phyloP scores from a whole-genome alignment of 495 filamentous ascomycete species.

The Glonium stellatum region DNA sequence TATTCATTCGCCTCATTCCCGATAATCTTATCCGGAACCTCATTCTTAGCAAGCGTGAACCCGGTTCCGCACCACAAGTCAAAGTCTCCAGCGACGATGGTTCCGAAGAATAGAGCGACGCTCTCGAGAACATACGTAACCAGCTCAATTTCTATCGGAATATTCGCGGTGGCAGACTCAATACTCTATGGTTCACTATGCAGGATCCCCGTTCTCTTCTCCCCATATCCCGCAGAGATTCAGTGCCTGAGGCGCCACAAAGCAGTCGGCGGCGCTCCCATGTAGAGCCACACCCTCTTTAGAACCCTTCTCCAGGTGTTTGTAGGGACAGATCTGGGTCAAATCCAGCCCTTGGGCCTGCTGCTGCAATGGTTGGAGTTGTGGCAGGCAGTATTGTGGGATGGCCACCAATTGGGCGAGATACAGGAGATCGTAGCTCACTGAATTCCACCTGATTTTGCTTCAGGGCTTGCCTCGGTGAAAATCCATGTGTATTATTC shows the following conservation, averaged over 20 bases:
- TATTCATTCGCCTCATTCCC: constrained; percentile 67
- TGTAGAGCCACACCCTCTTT: constrained; percentile 48
- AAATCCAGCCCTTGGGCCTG: constrained; percentile 77
- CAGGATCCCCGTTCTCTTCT: too few species aligned
- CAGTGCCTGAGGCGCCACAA: constrained; percentile 63
- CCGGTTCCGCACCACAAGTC: constrained; percentile 33
- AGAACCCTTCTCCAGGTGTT: constrained; percentile 66
- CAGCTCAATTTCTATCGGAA: constrained; percentile 56
- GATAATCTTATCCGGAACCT: constrained; percentile 55
- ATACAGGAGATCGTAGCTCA: constrained; percentile 44
- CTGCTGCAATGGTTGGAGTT: constrained; percentile 79
- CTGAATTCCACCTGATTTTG: constrained; percentile 42
- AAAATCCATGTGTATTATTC: too few species aligned
- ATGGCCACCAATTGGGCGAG: constrained; percentile 77
- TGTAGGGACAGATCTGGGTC: constrained; percentile 72
- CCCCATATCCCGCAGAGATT: too few species aligned
- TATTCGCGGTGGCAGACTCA: constrained; percentile 72
- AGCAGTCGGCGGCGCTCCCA: constrained; percentile 47
- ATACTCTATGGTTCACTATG: too few species aligned
- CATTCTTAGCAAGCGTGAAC: constrained; percentile 39
- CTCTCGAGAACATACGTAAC: constrained; percentile 33
- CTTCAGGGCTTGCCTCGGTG: constrained; percentile 44
- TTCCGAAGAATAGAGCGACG: constrained; percentile 47
- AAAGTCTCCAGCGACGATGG: constrained; percentile 70
- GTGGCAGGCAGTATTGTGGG: constrained; percentile 80